A percentile compares a stretch with the other conserved stretches of the same genome.
Conservation (phyloP, 352 stramenopile species). For the Globisporangium barbulae region DNA sequence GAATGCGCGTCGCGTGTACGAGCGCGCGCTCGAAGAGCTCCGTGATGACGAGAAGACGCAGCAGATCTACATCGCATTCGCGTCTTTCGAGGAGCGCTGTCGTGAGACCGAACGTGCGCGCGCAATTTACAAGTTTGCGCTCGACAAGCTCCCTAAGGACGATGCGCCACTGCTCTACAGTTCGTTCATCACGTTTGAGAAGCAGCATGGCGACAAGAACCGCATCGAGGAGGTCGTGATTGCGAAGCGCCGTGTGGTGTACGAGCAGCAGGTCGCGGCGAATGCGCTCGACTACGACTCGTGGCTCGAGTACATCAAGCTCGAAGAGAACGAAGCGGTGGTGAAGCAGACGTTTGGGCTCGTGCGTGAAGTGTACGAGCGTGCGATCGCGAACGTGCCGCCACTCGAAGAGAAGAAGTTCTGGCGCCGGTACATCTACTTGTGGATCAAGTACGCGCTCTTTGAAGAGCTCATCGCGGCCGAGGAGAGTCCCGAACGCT, state of each 20-base stretch:
- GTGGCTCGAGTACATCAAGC: conserved; percentile 98
- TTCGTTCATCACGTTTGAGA: conserved; percentile 98
- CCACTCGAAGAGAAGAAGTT: conserved; percentile 95
- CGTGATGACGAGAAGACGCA: conserved; percentile 77
- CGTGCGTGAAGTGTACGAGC: conserved; percentile 95
- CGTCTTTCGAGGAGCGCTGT: conserved; percentile 97
- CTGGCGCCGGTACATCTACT: conserved; percentile 98
- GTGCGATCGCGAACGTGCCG: conserved; percentile 93
- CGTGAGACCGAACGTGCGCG: conserved; percentile 91
- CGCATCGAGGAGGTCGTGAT: conserved; percentile 96
- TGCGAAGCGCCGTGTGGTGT: conserved; percentile 93
- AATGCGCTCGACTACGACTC: conserved; percentile 97
- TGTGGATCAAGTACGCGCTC: conserved; percentile 99
- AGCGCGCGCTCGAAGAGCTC: conserved; percentile 92
- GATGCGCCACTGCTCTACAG: conserved; percentile 94
- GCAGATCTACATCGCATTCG: conserved; percentile 93
- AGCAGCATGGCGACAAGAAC: conserved; percentile 96
- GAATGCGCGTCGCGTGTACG: conserved; percentile 93
- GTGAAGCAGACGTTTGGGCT: conserved; percentile 47
- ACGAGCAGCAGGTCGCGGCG: conserved; percentile 89
- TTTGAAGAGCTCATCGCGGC: conserved; percentile 95
- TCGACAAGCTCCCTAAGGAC: conserved; percentile 79
- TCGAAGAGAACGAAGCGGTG: conserved; percentile 92
- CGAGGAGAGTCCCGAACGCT: conserved; percentile 51
- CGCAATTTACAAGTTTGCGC: conserved; percentile 85